A percentile compares a stretch with the other conserved stretches of the same genome.
Conservation (phyloP, 2,329 filamentous ascomycete species). For the Xylaria sp. region DNA sequence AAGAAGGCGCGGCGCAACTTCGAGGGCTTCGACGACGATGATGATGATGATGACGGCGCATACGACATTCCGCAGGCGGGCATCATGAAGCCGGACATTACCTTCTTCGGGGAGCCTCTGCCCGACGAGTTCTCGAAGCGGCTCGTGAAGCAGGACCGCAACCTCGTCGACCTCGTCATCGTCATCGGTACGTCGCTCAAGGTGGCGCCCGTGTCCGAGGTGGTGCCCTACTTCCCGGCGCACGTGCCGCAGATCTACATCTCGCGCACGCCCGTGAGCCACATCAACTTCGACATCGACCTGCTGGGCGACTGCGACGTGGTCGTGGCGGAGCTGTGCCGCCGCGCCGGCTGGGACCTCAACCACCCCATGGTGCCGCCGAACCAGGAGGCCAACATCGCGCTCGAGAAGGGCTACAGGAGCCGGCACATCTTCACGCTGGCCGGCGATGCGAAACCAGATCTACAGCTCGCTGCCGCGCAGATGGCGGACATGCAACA, state of each 20-base stretch:
- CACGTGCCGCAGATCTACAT: conserved; percentile 90
- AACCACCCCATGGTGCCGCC: conserved; percentile 82
- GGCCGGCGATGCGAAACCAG: not conserved
- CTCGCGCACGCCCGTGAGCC: conserved; percentile 79
- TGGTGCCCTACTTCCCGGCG: conserved; percentile 79
- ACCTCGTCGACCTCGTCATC: conserved; percentile 84
- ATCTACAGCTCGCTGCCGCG: not conserved
- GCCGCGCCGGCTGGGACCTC: conserved; percentile 79
- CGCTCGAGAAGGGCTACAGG: conserved; percentile 51
- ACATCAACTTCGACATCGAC: conserved; percentile 96
- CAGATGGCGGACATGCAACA: not conserved
- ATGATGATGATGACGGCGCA: conserved; percentile 57
- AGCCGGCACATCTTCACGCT: conserved; percentile 52
- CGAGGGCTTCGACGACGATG: conserved; percentile 52
- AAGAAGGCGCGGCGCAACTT: conserved; percentile 43
- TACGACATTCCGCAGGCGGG: conserved; percentile 72
- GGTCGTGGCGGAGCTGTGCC: conserved; percentile 84
- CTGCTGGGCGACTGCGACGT: conserved; percentile 94
- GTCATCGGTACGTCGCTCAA: conserved; percentile 97
- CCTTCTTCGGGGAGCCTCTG: conserved; percentile 92
- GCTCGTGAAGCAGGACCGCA: conserved; percentile 79
- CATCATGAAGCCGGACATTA: conserved; percentile 97
- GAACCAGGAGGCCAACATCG: conserved; percentile 65
- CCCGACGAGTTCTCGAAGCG: conserved; percentile 82
- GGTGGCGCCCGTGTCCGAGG: conserved; percentile 92